Base-by-base conservation (phyloP, 2,329 filamentous ascomycete genomes). In the Epichloe sibirici region DNA sequence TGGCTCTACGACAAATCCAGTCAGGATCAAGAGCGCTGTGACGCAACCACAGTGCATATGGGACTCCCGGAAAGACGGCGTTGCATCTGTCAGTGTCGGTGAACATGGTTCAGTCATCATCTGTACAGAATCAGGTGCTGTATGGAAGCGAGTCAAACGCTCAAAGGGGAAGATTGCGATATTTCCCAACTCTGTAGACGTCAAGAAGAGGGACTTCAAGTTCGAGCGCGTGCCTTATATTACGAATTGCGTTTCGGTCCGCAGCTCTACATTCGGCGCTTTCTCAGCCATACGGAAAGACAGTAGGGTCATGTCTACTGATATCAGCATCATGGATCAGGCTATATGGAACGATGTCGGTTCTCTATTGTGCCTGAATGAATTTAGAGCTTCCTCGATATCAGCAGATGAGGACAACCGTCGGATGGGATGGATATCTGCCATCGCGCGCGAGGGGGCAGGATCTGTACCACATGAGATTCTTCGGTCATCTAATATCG, bases 81-180 rank as follows among this genome's bases (percentile, higher is more conserved):
- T 88, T 34, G 80, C 81, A 51, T 95, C 95, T 54, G 88, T 95
- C 2, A 86, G 83, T 56, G 85, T 97, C 3, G 89, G 90, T 39
- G 90, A 95, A 64, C 86, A 97, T 66, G 93, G 90, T 2, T 95
- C 90, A 0, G 88, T 98, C 58, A 94, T 98, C 52, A 82, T 98
- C 56, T 91, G 89, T 58, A 98, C 93, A 0, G 79, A 90, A 55
- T 91, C 90, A 43, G 93, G 93, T 2, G 91, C 88, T 47, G 91
- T 96, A 0, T 98, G 91, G 91, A 84, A 84, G 59, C 85, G 91
- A 54, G 83, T 93, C 49, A 89, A 88, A 62, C 81, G 93, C 55
- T 76, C 79, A 28, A 95, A 91, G 57, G 83, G 86, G 48, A 94
- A 95, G 61, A 82, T 85, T 58, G 74, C 79, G 0, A 71, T 73